A percentile compares a stretch with the other conserved stretches of the same genome.
phyloP scores from a whole-genome alignment of 805 yeast species.

The Zygosaccharomyces bisporus region DNA sequence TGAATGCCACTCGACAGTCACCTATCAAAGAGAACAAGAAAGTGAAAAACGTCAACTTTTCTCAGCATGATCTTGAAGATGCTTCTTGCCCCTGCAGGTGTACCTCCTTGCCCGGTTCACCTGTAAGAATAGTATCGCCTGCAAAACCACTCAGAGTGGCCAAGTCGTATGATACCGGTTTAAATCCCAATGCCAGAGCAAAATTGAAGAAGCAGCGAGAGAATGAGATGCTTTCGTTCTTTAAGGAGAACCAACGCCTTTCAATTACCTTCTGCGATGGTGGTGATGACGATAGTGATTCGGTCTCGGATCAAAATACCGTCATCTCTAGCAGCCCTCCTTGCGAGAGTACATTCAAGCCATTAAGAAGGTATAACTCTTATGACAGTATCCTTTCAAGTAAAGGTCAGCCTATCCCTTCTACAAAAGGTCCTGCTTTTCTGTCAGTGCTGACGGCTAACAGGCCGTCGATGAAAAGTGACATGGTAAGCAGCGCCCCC shows the following conservation, averaged over 20 bases:
- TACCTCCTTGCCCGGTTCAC: conserved; percentile 25
- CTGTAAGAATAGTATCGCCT: conserved; percentile 9
- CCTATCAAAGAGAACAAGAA: conserved; percentile 10
- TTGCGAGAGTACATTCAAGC: conserved; percentile 9
- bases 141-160: conserved; percentile 19
- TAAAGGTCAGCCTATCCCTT: conserved; percentile 7
- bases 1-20: conserved; percentile 8
- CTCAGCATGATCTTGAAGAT: not conserved
- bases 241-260: conserved; percentile 35
- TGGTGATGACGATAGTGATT: conserved; percentile 16
- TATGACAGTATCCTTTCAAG: conserved; percentile 35
- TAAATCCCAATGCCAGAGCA: conserved; percentile 17
- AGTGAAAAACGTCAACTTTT: conserved; percentile 8
- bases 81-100: conserved; percentile 9
- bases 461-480: conserved; percentile 15
- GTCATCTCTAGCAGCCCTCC: conserved; percentile 22
- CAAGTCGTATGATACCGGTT: conserved; percentile 30
- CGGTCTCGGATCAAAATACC: conserved; percentile 26
- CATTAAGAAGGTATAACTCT: conserved; percentile 32
- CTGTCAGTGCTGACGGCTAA: conserved; percentile 9
- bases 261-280: conserved; percentile 34
- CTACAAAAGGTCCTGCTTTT: conserved; percentile 9
- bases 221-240: conserved; percentile 20
- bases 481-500: conserved; percentile 13
- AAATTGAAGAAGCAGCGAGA: conserved; percentile 7